Conservation (phyloP, 2,329 filamentous ascomycete genomes). For the Passalora sequoiae region DNA sequence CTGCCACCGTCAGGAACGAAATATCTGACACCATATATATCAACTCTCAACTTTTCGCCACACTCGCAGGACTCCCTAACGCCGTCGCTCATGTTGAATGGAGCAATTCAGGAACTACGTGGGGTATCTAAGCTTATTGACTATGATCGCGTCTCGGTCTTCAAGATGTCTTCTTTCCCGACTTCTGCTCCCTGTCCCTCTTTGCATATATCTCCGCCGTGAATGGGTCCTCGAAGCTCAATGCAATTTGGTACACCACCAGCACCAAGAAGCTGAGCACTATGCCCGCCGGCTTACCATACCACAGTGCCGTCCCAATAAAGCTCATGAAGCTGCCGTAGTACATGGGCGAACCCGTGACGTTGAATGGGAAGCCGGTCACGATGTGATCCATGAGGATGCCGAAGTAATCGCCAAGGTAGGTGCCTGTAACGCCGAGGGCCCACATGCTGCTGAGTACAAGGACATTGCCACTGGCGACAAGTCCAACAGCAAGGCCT, state of each 20-base stretch:
- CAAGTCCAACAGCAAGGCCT: conserved; percentile 64
- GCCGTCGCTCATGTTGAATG: conserved; percentile 32
- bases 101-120: conserved; percentile 16
- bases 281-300: conserved; percentile 81
- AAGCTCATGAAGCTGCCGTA: conserved; percentile 91
- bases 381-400: conserved; percentile 95
- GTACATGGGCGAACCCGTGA: conserved; percentile 92
- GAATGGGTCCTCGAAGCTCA: conserved; percentile 89
- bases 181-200: conserved; percentile 54
- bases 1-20: too few species aligned
- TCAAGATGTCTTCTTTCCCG: conserved; percentile 22
- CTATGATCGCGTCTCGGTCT: neutral
- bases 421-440: conserved; percentile 90
- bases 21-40: too few species aligned
- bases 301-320: conserved; percentile 76
- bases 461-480: conserved; percentile 72
- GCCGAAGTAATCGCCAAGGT: conserved; percentile 96
- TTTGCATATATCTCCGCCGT: conserved; percentile 89
- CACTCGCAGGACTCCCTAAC: conserved; percentile 8
- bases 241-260: conserved; percentile 71
- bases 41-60: too few species aligned
- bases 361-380: conserved; percentile 91
- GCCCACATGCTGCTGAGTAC: conserved; percentile 87
- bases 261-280: conserved; percentile 70
- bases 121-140: conserved; percentile 18